A percentile compares a stretch with the other conserved stretches of the same genome.
Conservation (phyloP, 1,139 yeast species). For the Yamadazyma friedrichii region DNA sequence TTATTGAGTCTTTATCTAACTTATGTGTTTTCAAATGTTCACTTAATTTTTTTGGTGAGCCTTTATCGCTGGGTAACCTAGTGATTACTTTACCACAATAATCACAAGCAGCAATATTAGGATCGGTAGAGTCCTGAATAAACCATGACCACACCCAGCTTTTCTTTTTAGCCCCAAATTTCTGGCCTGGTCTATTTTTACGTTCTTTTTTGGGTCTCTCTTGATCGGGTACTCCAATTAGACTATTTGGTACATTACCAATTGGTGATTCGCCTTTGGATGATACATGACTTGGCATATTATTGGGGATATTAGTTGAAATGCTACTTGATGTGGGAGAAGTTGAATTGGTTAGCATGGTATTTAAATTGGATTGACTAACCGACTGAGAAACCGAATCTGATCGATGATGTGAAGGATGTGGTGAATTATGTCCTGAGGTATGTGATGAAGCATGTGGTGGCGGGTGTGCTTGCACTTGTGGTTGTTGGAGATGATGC, state of each 20-base stretch:
- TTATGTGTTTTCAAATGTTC: slow-evolving; percentile 60
- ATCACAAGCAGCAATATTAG: slow-evolving; percentile 55
- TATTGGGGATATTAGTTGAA: neutral
- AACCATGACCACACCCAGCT: slow-evolving; percentile 69
- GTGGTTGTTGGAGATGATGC: neutral
- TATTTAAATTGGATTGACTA: neutral
- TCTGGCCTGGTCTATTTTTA: slow-evolving; percentile 48
- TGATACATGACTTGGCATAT: neutral
- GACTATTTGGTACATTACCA: too few relatives aligned
- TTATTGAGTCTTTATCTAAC: slow-evolving; percentile 37
- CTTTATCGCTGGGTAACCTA: slow-evolving; percentile 52
- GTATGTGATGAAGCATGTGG: neutral
- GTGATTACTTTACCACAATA: slow-evolving; percentile 49
- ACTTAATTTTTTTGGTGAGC: slow-evolving; percentile 57
- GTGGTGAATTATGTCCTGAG: neutral
- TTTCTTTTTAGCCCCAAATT: slow-evolving; percentile 57
- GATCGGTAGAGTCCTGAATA: slow-evolving; percentile 46
- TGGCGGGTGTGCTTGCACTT: neutral
- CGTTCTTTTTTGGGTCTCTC: slow-evolving; percentile 24
- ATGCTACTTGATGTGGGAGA: neutral
- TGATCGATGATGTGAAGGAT: neutral
- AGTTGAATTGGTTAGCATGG: neutral
- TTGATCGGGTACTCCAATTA: too few relatives aligned
- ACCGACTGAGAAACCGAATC: slow-evolving; percentile 1
- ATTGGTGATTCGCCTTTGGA: neutral